phyloP scores from a whole-genome alignment of 2,329 filamentous ascomycete species.

The Colletotrichum neosansevieriae region DNA sequence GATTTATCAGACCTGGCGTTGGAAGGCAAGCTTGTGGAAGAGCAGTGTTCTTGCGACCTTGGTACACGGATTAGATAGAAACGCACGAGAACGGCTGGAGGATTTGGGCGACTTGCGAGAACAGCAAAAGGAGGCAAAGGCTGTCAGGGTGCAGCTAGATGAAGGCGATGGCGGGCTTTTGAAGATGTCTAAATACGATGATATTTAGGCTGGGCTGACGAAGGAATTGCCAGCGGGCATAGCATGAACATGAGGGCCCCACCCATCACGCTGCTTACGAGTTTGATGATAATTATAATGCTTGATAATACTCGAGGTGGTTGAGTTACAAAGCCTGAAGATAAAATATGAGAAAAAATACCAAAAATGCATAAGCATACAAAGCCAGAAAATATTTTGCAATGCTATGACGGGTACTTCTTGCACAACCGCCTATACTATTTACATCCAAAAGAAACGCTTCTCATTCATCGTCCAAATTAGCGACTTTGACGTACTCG shows the following conservation, averaged over 20 bases:
- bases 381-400: neutral
- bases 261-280: neutral
- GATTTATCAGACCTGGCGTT: slow-evolving; percentile 44
- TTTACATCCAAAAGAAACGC: slow-evolving; percentile 11
- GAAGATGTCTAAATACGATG: slow-evolving; percentile 32
- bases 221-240: no score
- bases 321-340: no score
- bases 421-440: neutral
- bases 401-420: neutral
- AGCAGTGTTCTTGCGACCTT: slow-evolving; percentile 51
- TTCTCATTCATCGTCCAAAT: neutral
- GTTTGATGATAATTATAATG: neutral
- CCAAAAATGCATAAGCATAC: neutral
- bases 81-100: slow-evolving; percentile 43
- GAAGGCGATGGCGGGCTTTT: slow-evolving; percentile 42
- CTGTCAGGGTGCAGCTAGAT: slow-evolving; percentile 45
- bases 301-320: neutral
- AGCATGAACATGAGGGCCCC: neutral
- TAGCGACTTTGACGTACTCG: slow-evolving; percentile 42
- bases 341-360: no score
- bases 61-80: slow-evolving; percentile 51
- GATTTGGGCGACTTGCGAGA: slow-evolving; percentile 40
- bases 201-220: neutral
- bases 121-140: slow-evolving; percentile 45
- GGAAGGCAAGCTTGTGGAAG: slow-evolving; percentile 49